These are phyloP conservation scores for Pythium monospermum DNA, from an alignment of 352 stramenopile species.

Conservation along the genomic window DNA sequence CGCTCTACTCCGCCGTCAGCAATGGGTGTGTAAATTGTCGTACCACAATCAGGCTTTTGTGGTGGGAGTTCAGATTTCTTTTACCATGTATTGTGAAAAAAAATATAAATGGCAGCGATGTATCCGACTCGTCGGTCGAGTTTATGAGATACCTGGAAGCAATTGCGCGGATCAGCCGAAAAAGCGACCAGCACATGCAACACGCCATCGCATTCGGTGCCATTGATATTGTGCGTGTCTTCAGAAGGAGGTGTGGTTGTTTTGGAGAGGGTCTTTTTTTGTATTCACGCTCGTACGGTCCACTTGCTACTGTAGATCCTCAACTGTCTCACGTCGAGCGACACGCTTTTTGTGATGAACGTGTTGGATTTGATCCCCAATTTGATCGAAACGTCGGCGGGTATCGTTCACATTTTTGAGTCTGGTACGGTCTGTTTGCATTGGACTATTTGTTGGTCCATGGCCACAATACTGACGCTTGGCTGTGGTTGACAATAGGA, in stretches of 20 bases:
- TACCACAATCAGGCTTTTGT: background rate
- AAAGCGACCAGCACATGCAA: slow-evolving; percentile 52
- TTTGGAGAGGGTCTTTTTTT: too few species aligned
- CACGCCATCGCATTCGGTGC: slow-evolving; percentile 42
- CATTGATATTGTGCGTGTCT: slow-evolving; percentile 25
- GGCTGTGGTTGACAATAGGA: slow-evolving; percentile 21
- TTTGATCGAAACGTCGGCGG: slow-evolving; percentile 56
- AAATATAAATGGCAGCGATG: slow-evolving; percentile 21
- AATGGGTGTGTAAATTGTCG: background rate
- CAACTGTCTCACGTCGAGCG: slow-evolving; percentile 64
- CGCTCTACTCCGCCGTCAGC: slow-evolving; percentile 30
- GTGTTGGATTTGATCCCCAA: slow-evolving; percentile 74
- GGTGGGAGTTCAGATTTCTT: background rate
- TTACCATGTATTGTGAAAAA: background rate
- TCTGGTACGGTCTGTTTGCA: slow-evolving; percentile 37
- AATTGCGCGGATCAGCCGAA: slow-evolving; percentile 55
- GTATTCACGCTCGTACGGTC: too few species aligned
- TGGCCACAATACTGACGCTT: background rate
- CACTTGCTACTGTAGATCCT: slow-evolving; percentile 40
- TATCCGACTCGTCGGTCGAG: slow-evolving; percentile 52
- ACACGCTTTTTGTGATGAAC: slow-evolving; percentile 82
- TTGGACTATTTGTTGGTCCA: background rate
- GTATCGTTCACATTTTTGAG: slow-evolving; percentile 71
- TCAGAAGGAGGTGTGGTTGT: background rate
- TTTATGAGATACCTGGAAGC: slow-evolving; percentile 77